These are phyloP conservation scores for Aspergillus sparsus DNA, from an alignment of 495 filamentous ascomycete genomes.

Conservation along the genomic window DNA sequence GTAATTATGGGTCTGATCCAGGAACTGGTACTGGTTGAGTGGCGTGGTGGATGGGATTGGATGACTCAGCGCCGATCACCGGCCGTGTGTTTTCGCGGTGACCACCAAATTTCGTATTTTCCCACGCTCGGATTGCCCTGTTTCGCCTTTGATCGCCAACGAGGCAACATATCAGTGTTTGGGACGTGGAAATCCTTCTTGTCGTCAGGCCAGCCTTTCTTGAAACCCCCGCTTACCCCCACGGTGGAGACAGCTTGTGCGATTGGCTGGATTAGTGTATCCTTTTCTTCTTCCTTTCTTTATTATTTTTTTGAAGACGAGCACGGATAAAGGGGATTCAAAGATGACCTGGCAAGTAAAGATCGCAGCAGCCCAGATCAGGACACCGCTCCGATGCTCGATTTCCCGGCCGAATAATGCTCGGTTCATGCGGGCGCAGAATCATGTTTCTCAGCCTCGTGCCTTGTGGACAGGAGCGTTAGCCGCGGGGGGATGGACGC, in stretches of 20 bases:
- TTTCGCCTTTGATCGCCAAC: conserved; percentile 12
- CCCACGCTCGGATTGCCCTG: background rate
- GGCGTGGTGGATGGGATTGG: background rate
- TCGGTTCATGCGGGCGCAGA: conserved; percentile 15
- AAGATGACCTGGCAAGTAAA: conserved; percentile 43
- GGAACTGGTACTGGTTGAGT: background rate
- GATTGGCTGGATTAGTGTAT: conserved; percentile 14
- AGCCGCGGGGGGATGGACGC: conserved; percentile 33
- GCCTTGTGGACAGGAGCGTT: conserved; percentile 26
- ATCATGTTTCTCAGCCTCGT: conserved; percentile 17
- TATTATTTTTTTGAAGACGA: too few species aligned
- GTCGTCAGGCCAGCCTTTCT: conserved; percentile 1
- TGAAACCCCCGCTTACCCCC: conserved; percentile 16
- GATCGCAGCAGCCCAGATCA: conserved; percentile 36
- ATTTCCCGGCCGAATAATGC: conserved; percentile 41
- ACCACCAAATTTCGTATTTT: conserved; percentile 4
- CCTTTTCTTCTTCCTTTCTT: too few species aligned
- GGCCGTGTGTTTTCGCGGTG: background rate
- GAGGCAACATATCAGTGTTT: conserved; percentile 6
- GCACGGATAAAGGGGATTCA: conserved; percentile 1
- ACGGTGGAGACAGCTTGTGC: conserved; percentile 24
- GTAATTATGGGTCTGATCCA: background rate
- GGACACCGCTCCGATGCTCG: conserved; percentile 38
- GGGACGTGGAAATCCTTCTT: conserved; percentile 4
- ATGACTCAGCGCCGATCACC: conserved; percentile 2